These are phyloP conservation scores for Amaranthus palmeri DNA, from an alignment of 148 eudicot species.

Conservation along the genomic window DNA sequence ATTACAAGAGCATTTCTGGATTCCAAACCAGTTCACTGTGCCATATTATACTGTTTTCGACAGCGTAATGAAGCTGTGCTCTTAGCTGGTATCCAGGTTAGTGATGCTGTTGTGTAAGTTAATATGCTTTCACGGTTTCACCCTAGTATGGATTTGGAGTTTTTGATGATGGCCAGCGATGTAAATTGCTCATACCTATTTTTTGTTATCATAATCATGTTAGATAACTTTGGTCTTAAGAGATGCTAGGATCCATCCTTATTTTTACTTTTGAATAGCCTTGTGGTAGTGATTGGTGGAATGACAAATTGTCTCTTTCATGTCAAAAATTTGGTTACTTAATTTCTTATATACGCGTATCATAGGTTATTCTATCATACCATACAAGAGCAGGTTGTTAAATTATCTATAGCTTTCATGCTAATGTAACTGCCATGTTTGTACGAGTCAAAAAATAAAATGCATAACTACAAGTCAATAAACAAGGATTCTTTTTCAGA, in stretches of 20 bases:
- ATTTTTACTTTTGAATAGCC: not conserved
- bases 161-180: conserved; percentile 8
- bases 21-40: conserved; percentile 68
- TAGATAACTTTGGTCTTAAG: not conserved
- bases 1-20: conserved; percentile 60
- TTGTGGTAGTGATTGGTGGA: not conserved
- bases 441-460: no score
- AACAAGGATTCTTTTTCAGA: no score
- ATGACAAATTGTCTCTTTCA: not conserved
- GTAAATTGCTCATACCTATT: not conserved
- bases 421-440: no score
- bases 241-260: not conserved
- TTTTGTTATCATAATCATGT: not conserved
- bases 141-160: not conserved
- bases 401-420: no score
- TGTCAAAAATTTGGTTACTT: not conserved
- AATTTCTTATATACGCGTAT: not conserved
- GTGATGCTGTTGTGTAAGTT: not conserved
- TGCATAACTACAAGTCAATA: no score
- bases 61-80: conserved; percentile 64
- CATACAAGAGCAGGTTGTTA: not conserved
- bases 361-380: not conserved
- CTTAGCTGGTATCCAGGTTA: conserved; percentile 70
- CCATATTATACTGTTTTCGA: conserved; percentile 79
- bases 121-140: not conserved